phyloP scores from a whole-genome alignment of 169 alveolate species.

The Eimeria nieschulzi region DNA sequence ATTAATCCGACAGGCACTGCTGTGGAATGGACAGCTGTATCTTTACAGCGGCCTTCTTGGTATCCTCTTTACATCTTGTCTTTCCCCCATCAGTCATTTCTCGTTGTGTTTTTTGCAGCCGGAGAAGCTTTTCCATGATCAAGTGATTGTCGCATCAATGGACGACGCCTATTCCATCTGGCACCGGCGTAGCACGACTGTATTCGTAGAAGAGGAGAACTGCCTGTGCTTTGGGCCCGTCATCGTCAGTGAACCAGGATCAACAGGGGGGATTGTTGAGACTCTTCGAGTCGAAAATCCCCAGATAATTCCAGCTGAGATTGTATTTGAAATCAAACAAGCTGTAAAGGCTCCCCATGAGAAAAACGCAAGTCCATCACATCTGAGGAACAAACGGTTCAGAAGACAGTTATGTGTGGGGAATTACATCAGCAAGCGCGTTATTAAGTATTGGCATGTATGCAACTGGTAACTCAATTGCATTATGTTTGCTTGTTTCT shows the following conservation, averaged over 20 bases:
- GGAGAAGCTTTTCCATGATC: slow-evolving; percentile 94
- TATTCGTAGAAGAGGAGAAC: slow-evolving; percentile 93
- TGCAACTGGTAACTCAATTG: not conserved
- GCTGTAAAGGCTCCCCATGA: slow-evolving; percentile 79
- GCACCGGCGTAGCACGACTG: slow-evolving; percentile 76
- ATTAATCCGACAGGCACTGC: no score
- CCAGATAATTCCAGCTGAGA: slow-evolving; percentile 85
- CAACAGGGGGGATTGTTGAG: slow-evolving; percentile 86
- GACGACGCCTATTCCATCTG: slow-evolving; percentile 81
- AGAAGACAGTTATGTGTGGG: no score
- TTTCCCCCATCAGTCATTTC: not conserved
- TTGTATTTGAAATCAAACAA: slow-evolving; percentile 86
- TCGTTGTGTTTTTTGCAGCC: slow-evolving; percentile 58
- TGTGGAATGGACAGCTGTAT: no score
- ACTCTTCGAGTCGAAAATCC: slow-evolving; percentile 90
- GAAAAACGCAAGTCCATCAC: slow-evolving; percentile 44
- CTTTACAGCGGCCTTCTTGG: no score
- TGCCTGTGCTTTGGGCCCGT: slow-evolving; percentile 94
- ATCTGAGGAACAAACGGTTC: not conserved
- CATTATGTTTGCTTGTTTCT: not conserved
- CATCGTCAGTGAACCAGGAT: slow-evolving; percentile 80
- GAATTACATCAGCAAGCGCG: not conserved
- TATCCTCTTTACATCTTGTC: no score
- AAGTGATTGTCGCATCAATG: slow-evolving; percentile 89
- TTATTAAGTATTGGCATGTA: not conserved